phyloP scores from a whole-genome alignment of 2,329 filamentous ascomycete species.

The Penicillium sp. region DNA sequence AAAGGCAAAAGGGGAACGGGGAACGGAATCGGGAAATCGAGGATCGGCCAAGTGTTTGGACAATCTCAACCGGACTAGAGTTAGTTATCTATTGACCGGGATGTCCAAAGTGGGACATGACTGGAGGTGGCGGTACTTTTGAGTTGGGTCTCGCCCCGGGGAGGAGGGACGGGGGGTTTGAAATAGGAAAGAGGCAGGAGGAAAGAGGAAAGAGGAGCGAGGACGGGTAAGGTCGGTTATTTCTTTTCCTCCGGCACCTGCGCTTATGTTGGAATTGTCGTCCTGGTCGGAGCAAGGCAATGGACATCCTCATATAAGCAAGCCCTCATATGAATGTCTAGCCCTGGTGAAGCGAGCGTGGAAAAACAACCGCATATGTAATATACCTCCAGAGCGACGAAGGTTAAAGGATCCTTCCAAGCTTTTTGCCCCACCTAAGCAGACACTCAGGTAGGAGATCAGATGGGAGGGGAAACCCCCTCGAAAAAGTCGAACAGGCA shows the following conservation, averaged over 20 bases:
- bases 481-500: not conserved
- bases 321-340: constrained; percentile 13
- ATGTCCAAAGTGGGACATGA: not conserved
- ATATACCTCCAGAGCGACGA: constrained; percentile 1
- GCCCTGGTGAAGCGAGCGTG: constrained; percentile 5
- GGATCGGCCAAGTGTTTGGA: not conserved
- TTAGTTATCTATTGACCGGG: not conserved
- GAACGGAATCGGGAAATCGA: not conserved
- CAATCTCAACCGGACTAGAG: not conserved
- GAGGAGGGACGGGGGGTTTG: not conserved
- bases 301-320: not conserved
- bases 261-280: constrained; percentile 15
- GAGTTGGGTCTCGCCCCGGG: not conserved
- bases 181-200: not conserved
- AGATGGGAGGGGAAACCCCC: not conserved
- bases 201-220: not conserved
- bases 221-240: not conserved
- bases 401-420: not conserved
- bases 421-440: too few species aligned
- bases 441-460: too few species aligned
- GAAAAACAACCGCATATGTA: constrained; percentile 14
- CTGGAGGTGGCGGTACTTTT: constrained; percentile 5
- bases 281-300: too few species aligned
- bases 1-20: not conserved
- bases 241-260: constrained; percentile 22